These are phyloP conservation scores for Coemansia sp. DNA, from an alignment of 192 early-diverging fungal genomes.

Conservation along the genomic window DNA sequence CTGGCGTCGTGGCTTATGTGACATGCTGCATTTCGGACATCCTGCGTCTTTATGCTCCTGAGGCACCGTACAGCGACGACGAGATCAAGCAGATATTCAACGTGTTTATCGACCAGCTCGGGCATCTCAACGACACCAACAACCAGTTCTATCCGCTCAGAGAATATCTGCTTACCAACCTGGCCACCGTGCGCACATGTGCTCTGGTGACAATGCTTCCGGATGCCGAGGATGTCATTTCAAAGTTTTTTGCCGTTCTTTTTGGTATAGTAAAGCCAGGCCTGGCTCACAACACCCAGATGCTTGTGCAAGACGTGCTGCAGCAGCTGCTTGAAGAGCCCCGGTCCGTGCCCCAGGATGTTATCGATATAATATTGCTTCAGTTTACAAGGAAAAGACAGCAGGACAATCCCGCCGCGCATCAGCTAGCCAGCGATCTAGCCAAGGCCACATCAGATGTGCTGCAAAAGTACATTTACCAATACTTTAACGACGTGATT, in stretches of 20 bases:
- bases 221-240: slow-evolving; percentile 74
- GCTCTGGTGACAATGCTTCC: slow-evolving; percentile 76
- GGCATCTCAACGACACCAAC: slow-evolving; percentile 58
- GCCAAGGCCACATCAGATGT: slow-evolving; percentile 71
- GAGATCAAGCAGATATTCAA: slow-evolving; percentile 79
- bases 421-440: slow-evolving; percentile 79
- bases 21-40: slow-evolving; percentile 92
- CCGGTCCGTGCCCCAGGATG: slow-evolving; percentile 68
- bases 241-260: slow-evolving; percentile 67
- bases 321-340: slow-evolving; percentile 81
- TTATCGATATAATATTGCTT: slow-evolving; percentile 78
- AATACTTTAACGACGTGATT: slow-evolving; percentile 89
- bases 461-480: slow-evolving; percentile 89
- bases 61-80: slow-evolving; percentile 79
- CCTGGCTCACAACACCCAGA: slow-evolving; percentile 74
- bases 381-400: slow-evolving; percentile 73
- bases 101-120: slow-evolving; percentile 78
- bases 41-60: slow-evolving; percentile 88
- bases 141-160: slow-evolving; percentile 70
- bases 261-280: slow-evolving; percentile 71
- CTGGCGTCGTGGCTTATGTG: slow-evolving; percentile 68
- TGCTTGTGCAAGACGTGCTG: slow-evolving; percentile 78
- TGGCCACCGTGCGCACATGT: slow-evolving; percentile 81
- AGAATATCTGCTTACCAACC: slow-evolving; percentile 85
- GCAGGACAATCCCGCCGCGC: slow-evolving; percentile 65